phyloP scores from a whole-genome alignment of 345 rosid genomes.

The Dimocarpus longan region DNA sequence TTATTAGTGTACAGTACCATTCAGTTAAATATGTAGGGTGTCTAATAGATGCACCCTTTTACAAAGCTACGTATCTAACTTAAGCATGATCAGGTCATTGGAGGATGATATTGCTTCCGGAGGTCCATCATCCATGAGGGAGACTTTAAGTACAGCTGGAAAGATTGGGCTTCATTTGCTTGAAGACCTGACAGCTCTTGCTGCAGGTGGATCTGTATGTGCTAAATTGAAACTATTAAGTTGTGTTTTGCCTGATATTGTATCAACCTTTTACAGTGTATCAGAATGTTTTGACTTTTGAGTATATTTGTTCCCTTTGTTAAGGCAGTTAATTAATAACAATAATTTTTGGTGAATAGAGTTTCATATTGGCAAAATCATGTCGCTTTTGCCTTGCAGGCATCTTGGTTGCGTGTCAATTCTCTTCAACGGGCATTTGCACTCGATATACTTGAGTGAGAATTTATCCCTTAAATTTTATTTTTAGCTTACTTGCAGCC shows the following conservation, averaged over 20 bases:
- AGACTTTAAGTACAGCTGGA: conserved; percentile 60
- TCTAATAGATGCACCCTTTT: conserved; percentile 8
- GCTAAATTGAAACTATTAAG: conserved; percentile 50
- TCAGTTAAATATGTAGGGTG: conserved; percentile 6
- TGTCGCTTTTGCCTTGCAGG: conserved; percentile 51
- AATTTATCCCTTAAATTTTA: conserved; percentile 19
- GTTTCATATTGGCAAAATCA: conserved; percentile 13
- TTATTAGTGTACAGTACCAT: background rate
- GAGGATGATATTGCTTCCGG: conserved; percentile 56
- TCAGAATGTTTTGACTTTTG: background rate
- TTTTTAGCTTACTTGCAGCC: background rate
- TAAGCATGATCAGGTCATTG: conserved; percentile 54
- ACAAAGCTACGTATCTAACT: conserved; percentile 29
- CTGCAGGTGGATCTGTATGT: conserved; percentile 99
- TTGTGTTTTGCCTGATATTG: conserved; percentile 21
- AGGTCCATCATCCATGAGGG: conserved; percentile 49
- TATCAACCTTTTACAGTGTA: background rate
- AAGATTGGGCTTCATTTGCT: conserved; percentile 92
- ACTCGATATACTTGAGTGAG: conserved; percentile 95
- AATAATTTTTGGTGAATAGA: background rate
- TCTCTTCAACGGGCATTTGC: conserved; percentile 88
- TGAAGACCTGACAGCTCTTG: conserved; percentile 99
- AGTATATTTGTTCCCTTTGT: background rate
- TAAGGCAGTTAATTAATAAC: conserved; percentile 7
- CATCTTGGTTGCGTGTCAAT: conserved; percentile 73